phyloP scores from a whole-genome alignment of 768 basidiomycete genomes.

The Chalciporus chontae region DNA sequence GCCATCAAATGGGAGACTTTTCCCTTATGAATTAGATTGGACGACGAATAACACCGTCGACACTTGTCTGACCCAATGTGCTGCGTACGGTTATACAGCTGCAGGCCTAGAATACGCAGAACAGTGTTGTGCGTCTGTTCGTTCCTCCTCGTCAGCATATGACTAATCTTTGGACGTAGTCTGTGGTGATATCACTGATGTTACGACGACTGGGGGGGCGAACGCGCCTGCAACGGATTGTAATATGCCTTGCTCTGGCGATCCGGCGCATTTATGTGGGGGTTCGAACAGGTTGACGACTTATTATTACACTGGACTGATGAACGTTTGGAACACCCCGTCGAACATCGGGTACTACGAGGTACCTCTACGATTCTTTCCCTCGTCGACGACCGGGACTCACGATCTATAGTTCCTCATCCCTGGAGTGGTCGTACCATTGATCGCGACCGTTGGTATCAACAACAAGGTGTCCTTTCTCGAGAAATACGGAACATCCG shows the following conservation, averaged over 20 bases:
- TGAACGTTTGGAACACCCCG: conserved; percentile 66
- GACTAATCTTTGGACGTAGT: conserved; percentile 35
- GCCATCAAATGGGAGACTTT: conserved; percentile 39
- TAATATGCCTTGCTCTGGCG: conserved; percentile 59
- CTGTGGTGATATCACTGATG: conserved; percentile 66
- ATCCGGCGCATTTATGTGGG: conserved; percentile 68
- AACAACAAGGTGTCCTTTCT: conserved; percentile 82
- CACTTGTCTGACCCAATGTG: conserved; percentile 65
- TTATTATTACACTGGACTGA: conserved; percentile 49
- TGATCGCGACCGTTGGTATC: conserved; percentile 72
- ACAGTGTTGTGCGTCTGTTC: conserved; percentile 62
- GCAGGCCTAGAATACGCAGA: conserved; percentile 67
- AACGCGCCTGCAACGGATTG: conserved; percentile 38
- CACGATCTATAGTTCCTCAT: conserved; percentile 39
- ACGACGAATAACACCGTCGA: conserved; percentile 59
- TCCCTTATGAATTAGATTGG: conserved; percentile 60
- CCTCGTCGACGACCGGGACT: neutral
- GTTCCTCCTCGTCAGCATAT: neutral
- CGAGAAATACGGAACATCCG: conserved; percentile 68
- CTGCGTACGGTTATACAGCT: conserved; percentile 66
- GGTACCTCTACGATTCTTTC: conserved; percentile 36
- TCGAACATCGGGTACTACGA: conserved; percentile 65
- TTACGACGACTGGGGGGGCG: conserved; percentile 34
- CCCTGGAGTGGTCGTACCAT: conserved; percentile 63
- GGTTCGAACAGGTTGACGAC: conserved; percentile 49